phyloP scores from a whole-genome alignment of 2,329 filamentous ascomycete species.

The Epichloe aotearoae region DNA sequence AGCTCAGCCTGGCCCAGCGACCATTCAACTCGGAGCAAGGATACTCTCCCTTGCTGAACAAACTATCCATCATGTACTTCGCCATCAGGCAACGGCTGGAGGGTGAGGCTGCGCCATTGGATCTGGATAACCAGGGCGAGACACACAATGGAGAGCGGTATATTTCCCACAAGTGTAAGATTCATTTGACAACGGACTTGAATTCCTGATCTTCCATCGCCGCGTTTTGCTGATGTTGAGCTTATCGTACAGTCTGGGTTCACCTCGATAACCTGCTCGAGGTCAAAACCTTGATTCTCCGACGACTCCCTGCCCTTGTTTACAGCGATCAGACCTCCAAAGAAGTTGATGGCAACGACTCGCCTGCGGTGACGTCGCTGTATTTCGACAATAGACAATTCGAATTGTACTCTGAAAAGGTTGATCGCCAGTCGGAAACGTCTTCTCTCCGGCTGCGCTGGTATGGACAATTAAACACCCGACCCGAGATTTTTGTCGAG shows the following conservation, averaged over 20 bases:
- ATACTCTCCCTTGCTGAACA: conserved; percentile 85
- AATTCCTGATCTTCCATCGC: no score
- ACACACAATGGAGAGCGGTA: conserved; percentile 58
- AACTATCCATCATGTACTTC: conserved; percentile 89
- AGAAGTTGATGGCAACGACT: conserved; percentile 64
- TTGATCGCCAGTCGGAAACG: conserved; percentile 60
- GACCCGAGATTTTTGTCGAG: conserved; percentile 73
- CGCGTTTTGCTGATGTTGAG: conserved; percentile 15
- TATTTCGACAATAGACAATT: conserved; percentile 91
- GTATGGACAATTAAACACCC: conserved; percentile 72
- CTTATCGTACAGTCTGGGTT: conserved; percentile 60
- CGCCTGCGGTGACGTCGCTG: conserved; percentile 85
- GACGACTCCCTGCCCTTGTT: conserved; percentile 78
- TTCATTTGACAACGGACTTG: background rate
- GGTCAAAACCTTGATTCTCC: conserved; percentile 89
- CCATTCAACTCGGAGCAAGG: conserved; percentile 88
- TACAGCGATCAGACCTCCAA: conserved; percentile 84
- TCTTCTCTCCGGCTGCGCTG: conserved; percentile 78
- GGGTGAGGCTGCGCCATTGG: conserved; percentile 28
- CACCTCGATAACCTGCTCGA: conserved; percentile 91
- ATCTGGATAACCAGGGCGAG: conserved; percentile 40
- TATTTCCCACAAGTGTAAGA: conserved; percentile 72
- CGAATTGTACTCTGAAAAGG: conserved; percentile 73
- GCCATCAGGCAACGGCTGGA: conserved; percentile 79
- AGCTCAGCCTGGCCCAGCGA: conserved; percentile 73